phyloP scores from a whole-genome alignment of 768 basidiomycete species.

The Mycena floridula region DNA sequence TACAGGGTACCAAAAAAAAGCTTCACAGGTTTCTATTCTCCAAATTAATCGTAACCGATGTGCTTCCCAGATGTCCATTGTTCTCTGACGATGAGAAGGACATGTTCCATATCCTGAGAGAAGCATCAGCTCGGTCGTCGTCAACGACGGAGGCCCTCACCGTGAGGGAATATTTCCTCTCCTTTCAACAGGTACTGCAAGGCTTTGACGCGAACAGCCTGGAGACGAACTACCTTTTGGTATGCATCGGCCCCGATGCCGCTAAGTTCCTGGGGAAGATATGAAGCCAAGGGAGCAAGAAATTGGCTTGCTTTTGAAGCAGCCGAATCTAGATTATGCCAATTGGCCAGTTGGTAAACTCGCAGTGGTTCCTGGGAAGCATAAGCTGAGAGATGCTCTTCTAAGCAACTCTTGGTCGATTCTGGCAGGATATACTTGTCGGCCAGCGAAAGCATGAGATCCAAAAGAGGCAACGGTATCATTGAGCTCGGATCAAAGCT shows the following conservation, averaged over 20 bases:
- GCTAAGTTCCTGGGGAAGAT: conserved; percentile 43
- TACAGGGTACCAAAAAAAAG: conserved; percentile 1
- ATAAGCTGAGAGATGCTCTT: conserved; percentile 49
- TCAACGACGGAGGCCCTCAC: conserved; percentile 21
- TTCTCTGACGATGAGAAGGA: conserved; percentile 38
- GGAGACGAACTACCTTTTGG: conserved; percentile 56
- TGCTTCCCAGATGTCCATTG: conserved; percentile 44
- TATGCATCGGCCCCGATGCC: conserved; percentile 53
- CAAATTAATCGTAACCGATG: conserved; percentile 37
- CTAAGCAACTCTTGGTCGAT: conserved; percentile 34
- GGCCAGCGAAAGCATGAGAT: conserved; percentile 46
- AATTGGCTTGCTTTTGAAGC: conserved; percentile 56
- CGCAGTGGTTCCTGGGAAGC: conserved; percentile 44
- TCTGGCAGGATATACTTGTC: conserved; percentile 63
- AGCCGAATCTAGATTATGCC: conserved; percentile 34
- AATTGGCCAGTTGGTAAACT: conserved; percentile 53
- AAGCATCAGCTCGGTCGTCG: conserved; percentile 3
- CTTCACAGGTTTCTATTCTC: conserved; percentile 50
- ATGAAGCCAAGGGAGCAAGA: conserved; percentile 52
- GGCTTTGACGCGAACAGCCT: conserved; percentile 47
- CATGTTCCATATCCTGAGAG: conserved; percentile 55
- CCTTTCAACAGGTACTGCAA: conserved; percentile 45
- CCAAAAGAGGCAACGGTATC: conserved; percentile 62
- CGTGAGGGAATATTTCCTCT: conserved; percentile 68
- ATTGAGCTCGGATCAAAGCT: conserved; percentile 37